phyloP scores from a whole-genome alignment of 1,139 yeast species.

The Nakaseomyces glabratus region DNA sequence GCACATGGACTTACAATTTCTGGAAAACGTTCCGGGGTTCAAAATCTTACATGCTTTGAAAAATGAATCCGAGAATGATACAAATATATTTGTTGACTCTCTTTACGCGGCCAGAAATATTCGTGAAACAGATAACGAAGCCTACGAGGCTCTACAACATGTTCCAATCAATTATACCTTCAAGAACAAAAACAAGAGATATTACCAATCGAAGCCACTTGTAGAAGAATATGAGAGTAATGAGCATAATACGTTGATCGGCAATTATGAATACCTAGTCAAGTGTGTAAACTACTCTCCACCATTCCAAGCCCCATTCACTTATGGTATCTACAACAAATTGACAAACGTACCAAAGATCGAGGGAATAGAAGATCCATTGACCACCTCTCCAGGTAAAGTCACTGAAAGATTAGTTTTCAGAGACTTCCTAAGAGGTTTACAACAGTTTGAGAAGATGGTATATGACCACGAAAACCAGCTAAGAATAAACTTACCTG shows the following conservation, averaged over 20 bases:
- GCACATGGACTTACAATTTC: constrained; percentile 73
- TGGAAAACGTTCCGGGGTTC: constrained; percentile 79
- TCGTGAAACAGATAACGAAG: constrained; percentile 47
- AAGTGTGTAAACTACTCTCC: constrained; percentile 69
- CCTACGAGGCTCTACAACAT: constrained; percentile 51
- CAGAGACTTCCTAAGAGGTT: constrained; percentile 51
- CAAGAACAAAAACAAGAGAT: constrained; percentile 54
- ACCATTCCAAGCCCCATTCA: constrained; percentile 79
- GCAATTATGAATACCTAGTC: constrained; percentile 35
- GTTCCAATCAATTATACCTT: constrained; percentile 69
- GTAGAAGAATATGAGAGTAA: constrained; percentile 47
- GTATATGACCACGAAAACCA: constrained; percentile 51
- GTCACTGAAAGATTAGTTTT: constrained; percentile 35
- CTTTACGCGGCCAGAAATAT: constrained; percentile 57
- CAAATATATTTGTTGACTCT: constrained; percentile 62
- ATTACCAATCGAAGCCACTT: constrained; percentile 56
- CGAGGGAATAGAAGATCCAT: constrained; percentile 15
- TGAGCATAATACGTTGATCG: constrained; percentile 24
- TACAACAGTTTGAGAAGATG: constrained; percentile 49
- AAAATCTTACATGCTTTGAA: constrained; percentile 61
- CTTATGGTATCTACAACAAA: constrained; percentile 40
- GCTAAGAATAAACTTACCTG: constrained; percentile 47
- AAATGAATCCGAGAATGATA: constrained; percentile 56
- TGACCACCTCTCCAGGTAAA: constrained; percentile 29
- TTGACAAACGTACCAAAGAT: constrained; percentile 17